Evolutionary conservation across 2,329 filamentous ascomycete genomes (phyloP), one percentile per base, ranked within the genome.

Genomic region (Xylariaceae sp.): DNA sequence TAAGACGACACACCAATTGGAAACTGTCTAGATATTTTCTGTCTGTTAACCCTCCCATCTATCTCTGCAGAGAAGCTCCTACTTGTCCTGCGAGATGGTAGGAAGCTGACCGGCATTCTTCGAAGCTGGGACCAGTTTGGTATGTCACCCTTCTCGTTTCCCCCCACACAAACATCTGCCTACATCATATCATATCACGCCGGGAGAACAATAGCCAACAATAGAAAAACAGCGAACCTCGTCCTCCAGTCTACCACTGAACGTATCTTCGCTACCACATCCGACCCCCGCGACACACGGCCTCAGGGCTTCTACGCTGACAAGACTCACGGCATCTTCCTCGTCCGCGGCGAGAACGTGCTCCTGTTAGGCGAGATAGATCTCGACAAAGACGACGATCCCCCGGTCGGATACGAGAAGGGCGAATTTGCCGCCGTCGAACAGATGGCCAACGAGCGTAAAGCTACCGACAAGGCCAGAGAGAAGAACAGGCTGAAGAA

Each of bases 111-210:
- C 56, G 93, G 93, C 22, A 88, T 97, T 37, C 71, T 98, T 56
- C 79, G 93, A 61, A 95, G 88, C 58, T 98, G 93, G 89, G 93
- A 98, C 69, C 93, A 98, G 68, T 97, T 95, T 63, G 92, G 91
- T 95, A 83, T 21, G n/a, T 10, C 23, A 25, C 17, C 37, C 16
- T 23, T 23, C 16, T 23, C 8, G 36, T 12, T 29, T 34, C 12
- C 21, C 5, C 33, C 16, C 29, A 39, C 16, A n/a, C 11, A 3
- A 7, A n/a, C 4, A 3, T 17, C 16, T 16, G 7, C 11, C 6
- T 19, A 21, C 8, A 21, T 22, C 39, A 39, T 44, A n/a, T 38
- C 42, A 22, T 22, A 33, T 23, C 4, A 32, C n/a, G n/a, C n/a
- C n/a, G n/a, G n/a, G n/a, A n/a, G n/a, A n/a, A n/a, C n/a, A n/a